A percentile compares a stretch with the other conserved stretches of the same genome.
phyloP scores from a whole-genome alignment of 257 asterid genomes.

The Solanum piurae region DNA sequence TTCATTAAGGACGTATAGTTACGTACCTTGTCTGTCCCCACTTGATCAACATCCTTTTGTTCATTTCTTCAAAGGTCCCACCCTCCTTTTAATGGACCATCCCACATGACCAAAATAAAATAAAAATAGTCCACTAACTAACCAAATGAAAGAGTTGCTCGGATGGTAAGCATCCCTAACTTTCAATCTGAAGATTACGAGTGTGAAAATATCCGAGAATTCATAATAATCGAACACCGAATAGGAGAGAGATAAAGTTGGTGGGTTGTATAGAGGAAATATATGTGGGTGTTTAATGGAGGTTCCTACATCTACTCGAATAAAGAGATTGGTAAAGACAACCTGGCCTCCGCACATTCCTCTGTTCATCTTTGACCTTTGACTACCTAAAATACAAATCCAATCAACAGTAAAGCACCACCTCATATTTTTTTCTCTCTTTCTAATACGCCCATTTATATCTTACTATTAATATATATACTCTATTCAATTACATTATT shows the following conservation, averaged over 20 bases:
- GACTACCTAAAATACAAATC: slow-evolving; percentile 21
- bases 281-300: background rate
- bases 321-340: slow-evolving; percentile 9
- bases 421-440: too few species aligned
- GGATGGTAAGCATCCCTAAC: too few species aligned
- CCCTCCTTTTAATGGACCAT: background rate
- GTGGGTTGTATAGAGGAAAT: background rate
- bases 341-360: slow-evolving; percentile 52
- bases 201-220: too few species aligned
- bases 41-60: slow-evolving; percentile 18
- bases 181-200: too few species aligned
- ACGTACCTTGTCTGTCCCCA: slow-evolving; percentile 2
- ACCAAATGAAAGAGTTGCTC: too few species aligned
- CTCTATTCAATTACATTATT: background rate
- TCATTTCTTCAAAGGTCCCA: background rate
- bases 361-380: slow-evolving; percentile 57
- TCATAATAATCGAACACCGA: background rate
- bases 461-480: too few species aligned
- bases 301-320: background rate
- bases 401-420: background rate
- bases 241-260: background rate
- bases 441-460: too few species aligned
- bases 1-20: background rate
- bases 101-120: background rate
- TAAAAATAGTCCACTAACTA: too few species aligned